Percentiles rank a stretch among this genome's conserved stretches.
These are phyloP conservation scores for Wilcoxina mikolae DNA, from an alignment of 495 filamentous ascomycete species.

Conservation along the genomic window DNA sequence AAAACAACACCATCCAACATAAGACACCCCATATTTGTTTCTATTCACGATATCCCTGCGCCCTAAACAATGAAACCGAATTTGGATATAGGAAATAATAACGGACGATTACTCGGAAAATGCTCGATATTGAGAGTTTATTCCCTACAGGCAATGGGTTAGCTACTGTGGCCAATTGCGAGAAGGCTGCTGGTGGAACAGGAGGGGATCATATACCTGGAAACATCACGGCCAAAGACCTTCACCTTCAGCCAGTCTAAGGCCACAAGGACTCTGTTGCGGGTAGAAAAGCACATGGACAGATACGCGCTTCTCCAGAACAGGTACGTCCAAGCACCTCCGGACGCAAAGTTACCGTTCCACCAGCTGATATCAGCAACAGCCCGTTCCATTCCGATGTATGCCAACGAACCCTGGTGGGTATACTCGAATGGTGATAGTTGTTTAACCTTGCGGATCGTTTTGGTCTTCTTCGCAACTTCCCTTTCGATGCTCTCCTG, in stretches of 20 bases:
- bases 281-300: slow-evolving; percentile 99
- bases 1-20: no score
- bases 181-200: no score
- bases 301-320: slow-evolving; percentile 97
- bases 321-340: slow-evolving; percentile 39
- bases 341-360: slow-evolving; percentile 55
- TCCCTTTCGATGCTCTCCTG: slow-evolving; percentile 47
- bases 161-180: not conserved
- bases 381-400: slow-evolving; percentile 95
- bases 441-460: slow-evolving; percentile 76
- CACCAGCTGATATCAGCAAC: slow-evolving; percentile 97
- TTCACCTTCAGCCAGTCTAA: slow-evolving; percentile 94
- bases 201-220: not conserved
- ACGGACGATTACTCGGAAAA: not conserved
- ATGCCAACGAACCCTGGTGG: slow-evolving; percentile 89
- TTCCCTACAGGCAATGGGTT: not conserved
- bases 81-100: not conserved
- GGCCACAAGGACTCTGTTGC: slow-evolving; percentile 83
- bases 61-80: not conserved
- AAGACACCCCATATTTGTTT: no score
- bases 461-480: slow-evolving; percentile 72
- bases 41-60: not conserved
- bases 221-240: slow-evolving; percentile 82
- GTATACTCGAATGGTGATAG: slow-evolving; percentile 95
- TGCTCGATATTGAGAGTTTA: not conserved